A percentile compares a stretch with the other conserved stretches of the same genome.
These are phyloP conservation scores for Candida easanensis DNA, from an alignment of 805 yeast species.

Conservation along the genomic window DNA sequence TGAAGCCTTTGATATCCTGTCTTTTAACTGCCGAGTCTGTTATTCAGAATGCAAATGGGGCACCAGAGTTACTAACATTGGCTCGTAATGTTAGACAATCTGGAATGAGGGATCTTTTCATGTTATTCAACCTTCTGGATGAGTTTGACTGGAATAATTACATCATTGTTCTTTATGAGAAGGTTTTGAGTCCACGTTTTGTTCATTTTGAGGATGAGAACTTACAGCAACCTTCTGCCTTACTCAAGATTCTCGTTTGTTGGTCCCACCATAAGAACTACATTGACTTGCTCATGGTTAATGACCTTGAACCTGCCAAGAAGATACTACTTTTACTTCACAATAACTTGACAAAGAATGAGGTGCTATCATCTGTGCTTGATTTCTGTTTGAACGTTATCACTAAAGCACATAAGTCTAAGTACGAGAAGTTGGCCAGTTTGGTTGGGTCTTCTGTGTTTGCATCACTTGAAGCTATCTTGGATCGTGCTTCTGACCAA, in stretches of 20 bases:
- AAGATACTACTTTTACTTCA: conserved; percentile 56
- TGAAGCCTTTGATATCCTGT: conserved; percentile 37
- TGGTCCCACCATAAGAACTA: conserved; percentile 52
- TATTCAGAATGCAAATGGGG: conserved; percentile 23
- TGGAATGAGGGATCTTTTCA: conserved; percentile 63
- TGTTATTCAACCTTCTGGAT: conserved; percentile 53
- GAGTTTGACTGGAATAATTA: conserved; percentile 56
- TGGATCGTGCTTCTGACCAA: conserved; percentile 36
- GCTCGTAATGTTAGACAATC: conserved; percentile 61
- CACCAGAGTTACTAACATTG: conserved; percentile 26
- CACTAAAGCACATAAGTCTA: conserved; percentile 36
- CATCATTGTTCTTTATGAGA: conserved; percentile 46
- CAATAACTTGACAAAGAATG: conserved; percentile 58
- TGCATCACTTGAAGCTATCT: conserved; percentile 45
- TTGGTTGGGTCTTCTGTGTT: conserved; percentile 58
- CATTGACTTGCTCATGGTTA: conserved; percentile 50
- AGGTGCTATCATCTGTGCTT: conserved; percentile 55
- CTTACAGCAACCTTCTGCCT: conserved; percentile 76
- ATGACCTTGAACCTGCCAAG: conserved; percentile 50
- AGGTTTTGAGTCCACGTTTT: conserved; percentile 64
- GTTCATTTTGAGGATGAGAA: conserved; percentile 70
- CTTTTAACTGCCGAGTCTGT: conserved; percentile 51
- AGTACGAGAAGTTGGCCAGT: conserved; percentile 48
- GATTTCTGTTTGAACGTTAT: conserved; percentile 51
- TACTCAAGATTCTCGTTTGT: conserved; percentile 60